Evolutionary conservation across 768 basidiomycete species (phyloP).

Genomic region (Stropharia rugosoannulata): DNA sequence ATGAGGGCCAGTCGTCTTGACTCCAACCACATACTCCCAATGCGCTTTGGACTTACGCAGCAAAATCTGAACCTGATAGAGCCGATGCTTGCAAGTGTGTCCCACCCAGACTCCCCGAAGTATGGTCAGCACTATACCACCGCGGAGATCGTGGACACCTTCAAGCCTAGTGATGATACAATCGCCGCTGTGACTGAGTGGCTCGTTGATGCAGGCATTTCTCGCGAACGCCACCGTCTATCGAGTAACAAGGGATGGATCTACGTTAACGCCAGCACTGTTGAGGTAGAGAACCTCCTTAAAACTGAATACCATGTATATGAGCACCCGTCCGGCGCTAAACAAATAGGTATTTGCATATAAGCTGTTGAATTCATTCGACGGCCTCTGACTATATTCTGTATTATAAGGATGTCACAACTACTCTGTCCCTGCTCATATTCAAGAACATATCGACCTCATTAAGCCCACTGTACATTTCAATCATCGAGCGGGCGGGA

Average conservation of each 20-base stretch:
- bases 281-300: slow-evolving; percentile 40
- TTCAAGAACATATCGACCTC: slow-evolving; percentile 39
- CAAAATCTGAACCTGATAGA: slow-evolving; percentile 43
- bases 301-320: slow-evolving; percentile 47
- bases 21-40: slow-evolving; percentile 32
- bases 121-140: slow-evolving; percentile 51
- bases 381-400: not conserved
- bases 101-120: slow-evolving; percentile 45
- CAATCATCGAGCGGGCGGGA: slow-evolving; percentile 25
- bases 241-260: slow-evolving; percentile 40
- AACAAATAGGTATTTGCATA: slow-evolving; percentile 31
- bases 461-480: slow-evolving; percentile 41
- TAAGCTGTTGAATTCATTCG: not conserved
- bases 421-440: slow-evolving; percentile 37
- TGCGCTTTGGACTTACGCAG: slow-evolving; percentile 51
- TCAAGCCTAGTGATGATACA: slow-evolving; percentile 28
- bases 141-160: slow-evolving; percentile 34
- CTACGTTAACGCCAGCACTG: slow-evolving; percentile 37
- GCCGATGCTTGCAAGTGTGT: slow-evolving; percentile 42
- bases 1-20: slow-evolving; percentile 22
- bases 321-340: slow-evolving; percentile 33
- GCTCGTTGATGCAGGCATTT: slow-evolving; percentile 41
- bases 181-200: slow-evolving; percentile 42
- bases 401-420: slow-evolving; percentile 31
- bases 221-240: slow-evolving; percentile 33